Percentiles rank a stretch among this genome's conserved stretches.
Conservation (phyloP, 495 filamentous ascomycete species). For the Echria macrotheca region DNA sequence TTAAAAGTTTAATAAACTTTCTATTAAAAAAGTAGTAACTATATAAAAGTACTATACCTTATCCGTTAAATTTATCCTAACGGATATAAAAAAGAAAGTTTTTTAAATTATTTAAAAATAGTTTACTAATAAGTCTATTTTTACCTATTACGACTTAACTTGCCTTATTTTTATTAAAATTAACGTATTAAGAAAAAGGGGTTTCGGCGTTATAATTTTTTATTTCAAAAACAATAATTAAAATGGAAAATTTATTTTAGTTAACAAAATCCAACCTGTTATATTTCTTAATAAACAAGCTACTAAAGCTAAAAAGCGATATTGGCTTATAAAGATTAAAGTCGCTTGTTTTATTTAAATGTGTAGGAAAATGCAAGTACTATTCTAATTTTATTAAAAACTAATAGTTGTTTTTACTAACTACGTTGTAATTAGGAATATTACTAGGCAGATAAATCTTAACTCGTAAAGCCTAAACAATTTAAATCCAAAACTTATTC, state of each 20-base stretch:
- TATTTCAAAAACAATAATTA: neutral
- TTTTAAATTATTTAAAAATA: no score
- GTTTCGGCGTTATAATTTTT: neutral
- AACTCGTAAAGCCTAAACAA: neutral
- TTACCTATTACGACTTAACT: no score
- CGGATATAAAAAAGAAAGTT: no score
- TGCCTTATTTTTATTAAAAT: no score
- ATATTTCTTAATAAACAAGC: neutral
- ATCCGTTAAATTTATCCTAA: no score
- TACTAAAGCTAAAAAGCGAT: neutral
- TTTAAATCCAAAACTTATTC: neutral
- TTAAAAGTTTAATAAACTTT: no score
- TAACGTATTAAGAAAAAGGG: no score
- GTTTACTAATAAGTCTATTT: no score
- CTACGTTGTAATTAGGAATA: neutral
- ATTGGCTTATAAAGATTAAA: neutral
- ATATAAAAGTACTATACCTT: no score
- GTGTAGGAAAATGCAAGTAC: neutral
- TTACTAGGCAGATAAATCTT: no score
- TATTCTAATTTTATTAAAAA: neutral
- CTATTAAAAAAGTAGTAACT: no score
- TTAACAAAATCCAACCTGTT: neutral
- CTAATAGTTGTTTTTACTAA: neutral
- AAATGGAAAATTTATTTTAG: neutral
- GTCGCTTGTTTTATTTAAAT: neutral